Conservation (phyloP, 106 monocot genomes). For the Dendrobium chrysotoxum region DNA sequence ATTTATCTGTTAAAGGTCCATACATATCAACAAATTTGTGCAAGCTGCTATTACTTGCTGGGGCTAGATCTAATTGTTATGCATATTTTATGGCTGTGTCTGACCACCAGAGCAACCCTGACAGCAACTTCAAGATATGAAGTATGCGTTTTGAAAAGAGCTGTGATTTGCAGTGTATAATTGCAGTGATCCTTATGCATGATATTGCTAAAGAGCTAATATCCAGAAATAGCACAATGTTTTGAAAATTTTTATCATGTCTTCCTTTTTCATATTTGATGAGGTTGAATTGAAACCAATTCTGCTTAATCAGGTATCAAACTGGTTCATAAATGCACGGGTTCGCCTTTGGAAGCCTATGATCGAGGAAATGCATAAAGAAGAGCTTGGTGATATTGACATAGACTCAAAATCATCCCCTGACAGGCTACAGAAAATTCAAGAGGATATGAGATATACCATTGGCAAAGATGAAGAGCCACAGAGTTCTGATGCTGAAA, state of each 20-base stretch:
- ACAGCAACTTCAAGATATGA: too few relatives aligned
- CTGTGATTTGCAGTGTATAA: too few relatives aligned
- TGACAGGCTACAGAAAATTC: background rate
- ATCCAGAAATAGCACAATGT: background rate
- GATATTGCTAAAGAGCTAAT: background rate
- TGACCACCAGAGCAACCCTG: too few relatives aligned
- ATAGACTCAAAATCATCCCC: slow-evolving; percentile 5
- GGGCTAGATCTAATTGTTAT: too few relatives aligned
- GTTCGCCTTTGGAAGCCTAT: slow-evolving; percentile 23
- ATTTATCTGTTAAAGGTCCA: too few relatives aligned
- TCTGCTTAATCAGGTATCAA: slow-evolving; percentile 12
- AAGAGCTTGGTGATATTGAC: slow-evolving; percentile 6
- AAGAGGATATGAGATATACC: background rate
- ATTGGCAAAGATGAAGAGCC: background rate
- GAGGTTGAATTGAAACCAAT: background rate
- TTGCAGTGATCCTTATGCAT: background rate
- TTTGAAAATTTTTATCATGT: background rate
- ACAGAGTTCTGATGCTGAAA: slow-evolving; percentile 2
- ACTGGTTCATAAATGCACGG: slow-evolving; percentile 21
- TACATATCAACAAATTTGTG: too few relatives aligned
- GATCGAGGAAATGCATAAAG: slow-evolving; percentile 19
- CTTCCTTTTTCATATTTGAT: background rate
- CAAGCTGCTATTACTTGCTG: too few relatives aligned
- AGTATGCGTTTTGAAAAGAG: too few relatives aligned
- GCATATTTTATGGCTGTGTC: too few relatives aligned